Evolutionary conservation across 306 rosid species (phyloP).

Genomic region (Rubus idaeus): DNA sequence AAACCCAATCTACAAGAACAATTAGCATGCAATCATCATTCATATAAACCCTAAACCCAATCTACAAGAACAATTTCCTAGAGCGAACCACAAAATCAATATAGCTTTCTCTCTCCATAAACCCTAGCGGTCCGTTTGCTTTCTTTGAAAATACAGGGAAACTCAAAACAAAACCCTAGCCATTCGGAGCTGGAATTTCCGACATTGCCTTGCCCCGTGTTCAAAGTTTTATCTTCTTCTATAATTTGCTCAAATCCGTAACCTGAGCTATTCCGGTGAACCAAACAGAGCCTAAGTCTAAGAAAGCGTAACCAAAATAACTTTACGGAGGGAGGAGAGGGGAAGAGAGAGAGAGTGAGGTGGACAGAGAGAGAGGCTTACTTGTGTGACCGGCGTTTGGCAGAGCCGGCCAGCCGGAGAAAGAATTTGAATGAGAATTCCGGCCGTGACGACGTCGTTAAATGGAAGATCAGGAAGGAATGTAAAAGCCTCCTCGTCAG

Average conservation of each 20-base stretch:
- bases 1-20: not conserved
- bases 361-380: not conserved
- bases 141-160: not conserved
- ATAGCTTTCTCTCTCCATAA: not conserved
- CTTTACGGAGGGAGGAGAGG: not conserved
- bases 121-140: not conserved
- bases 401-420: not conserved
- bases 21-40: not conserved
- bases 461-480: not conserved
- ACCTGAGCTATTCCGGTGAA: not conserved
- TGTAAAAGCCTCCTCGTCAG: not conserved
- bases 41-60: conserved; percentile 10
- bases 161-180: not conserved
- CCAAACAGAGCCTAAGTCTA: not conserved
- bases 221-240: not conserved
- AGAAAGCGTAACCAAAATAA: not conserved
- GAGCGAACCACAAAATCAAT: not conserved
- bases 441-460: not conserved
- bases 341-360: no score
- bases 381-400: not conserved
- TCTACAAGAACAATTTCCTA: no score
- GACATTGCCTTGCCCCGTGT: not conserved
- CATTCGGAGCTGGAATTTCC: not conserved
- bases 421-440: not conserved
- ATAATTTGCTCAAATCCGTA: not conserved